Base-by-base conservation (phyloP, 2,329 filamentous ascomycete genomes). In the Apiospora malaysiana region DNA sequence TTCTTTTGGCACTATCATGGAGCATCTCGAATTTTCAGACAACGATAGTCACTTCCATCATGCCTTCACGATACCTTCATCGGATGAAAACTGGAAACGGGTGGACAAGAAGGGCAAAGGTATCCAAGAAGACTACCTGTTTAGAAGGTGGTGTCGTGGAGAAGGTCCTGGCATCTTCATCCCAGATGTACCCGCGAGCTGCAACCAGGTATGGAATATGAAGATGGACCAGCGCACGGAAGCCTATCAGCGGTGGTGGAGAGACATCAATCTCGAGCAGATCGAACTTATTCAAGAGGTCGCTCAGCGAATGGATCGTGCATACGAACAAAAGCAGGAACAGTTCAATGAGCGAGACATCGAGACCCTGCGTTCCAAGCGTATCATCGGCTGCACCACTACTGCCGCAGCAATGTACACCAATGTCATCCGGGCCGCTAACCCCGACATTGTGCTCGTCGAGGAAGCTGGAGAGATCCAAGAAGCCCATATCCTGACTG, bases 391-490 rank as follows among this genome's bases (percentile, higher is more conserved):
- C 0, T 93, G 90, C 73, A 94, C 92, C 0, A 94, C 92, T 0
- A 94, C 90, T 0, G 91, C 83, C 0, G 91, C 91, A 0, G 90
- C 92, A 0, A 93, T 85, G 79, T 87, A 92, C 68, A 80, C 84
- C 0, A 79, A 85, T 0, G 82, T 87, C 1, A 84, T 94, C 10
- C 84, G 84, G 5, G 81, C 84, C 0, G 87, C 86, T 0, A 78
- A 81, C 0, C 90, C 91, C 0, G 88, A 89, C 0, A 82, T 93
- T 2, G 79, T 93, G 0, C 76, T 94, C 0, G 87, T 93, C 0
- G 92, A 94, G 77, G 92, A 94, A 78, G 92, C 91, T 0, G 92
- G 91, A 1, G 92, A 94, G 73, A 92, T 94, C 4, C 82, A 93
- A 0, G 92, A 94, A 77, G 85, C 85, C 1, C 92, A 94, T 73